Evolutionary conservation across 1,284 basidiomycete genomes (phyloP).

Genomic region (Moesziomyces sp.): DNA sequence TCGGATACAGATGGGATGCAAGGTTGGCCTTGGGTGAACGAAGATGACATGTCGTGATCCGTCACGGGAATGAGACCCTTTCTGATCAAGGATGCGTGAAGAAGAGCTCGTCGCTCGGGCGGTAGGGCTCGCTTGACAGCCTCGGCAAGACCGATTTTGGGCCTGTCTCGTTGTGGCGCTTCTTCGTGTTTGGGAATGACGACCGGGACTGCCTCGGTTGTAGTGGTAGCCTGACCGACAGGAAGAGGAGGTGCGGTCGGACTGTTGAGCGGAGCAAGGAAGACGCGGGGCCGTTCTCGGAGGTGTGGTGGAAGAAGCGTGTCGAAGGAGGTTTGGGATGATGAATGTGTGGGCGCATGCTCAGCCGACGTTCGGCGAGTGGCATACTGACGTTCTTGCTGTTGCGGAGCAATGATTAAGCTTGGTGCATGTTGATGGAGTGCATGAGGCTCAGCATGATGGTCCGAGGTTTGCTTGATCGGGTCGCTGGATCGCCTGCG

Average conservation of each 20-base stretch:
- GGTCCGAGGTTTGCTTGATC: too few relatives aligned
- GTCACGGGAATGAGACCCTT: slow-evolving; percentile 3
- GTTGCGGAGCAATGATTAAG: too few relatives aligned
- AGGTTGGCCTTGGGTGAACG: neutral
- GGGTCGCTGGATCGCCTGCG: too few relatives aligned
- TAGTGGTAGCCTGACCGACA: slow-evolving; percentile 34
- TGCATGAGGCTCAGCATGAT: too few relatives aligned
- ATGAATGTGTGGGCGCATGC: neutral
- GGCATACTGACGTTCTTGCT: too few relatives aligned
- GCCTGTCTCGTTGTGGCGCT: neutral
- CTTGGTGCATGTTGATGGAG: too few relatives aligned
- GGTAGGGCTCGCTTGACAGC: slow-evolving; percentile 32
- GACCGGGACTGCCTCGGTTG: neutral
- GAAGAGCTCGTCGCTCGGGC: slow-evolving; percentile 27
- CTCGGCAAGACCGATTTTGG: slow-evolving; percentile 17
- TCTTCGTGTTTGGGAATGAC: neutral
- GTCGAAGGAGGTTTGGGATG: slow-evolving; percentile 8
- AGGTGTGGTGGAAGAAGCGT: slow-evolving; percentile 32
- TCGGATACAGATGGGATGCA: neutral
- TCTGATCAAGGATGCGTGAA: slow-evolving; percentile 21
- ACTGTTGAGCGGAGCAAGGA: slow-evolving; percentile 7
- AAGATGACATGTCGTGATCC: neutral
- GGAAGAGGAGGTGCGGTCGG: slow-evolving; percentile 16
- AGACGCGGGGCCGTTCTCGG: slow-evolving; percentile 8
- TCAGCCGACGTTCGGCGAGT: slow-evolving; percentile 13